Evolutionary conservation across 2,329 filamentous ascomycete species (phyloP), one percentile per base, ranked within the genome.

Genomic region (Trichoderma asperellum): DNA sequence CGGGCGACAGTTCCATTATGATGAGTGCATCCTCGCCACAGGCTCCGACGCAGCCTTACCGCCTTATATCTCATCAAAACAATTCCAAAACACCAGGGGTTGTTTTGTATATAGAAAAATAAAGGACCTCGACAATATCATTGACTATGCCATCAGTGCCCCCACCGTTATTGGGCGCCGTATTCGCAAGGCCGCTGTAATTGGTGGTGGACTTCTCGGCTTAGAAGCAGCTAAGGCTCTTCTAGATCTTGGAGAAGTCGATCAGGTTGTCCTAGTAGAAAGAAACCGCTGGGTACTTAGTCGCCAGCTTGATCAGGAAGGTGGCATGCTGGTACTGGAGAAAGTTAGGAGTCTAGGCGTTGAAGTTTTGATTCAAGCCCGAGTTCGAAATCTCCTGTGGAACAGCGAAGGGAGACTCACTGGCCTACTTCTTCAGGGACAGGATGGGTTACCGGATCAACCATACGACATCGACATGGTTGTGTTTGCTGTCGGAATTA

Each of bases 81-180:
- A 43, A 21, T 92, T 92, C 49, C 84, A 94, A 75, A 89, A 95
- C 77, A 92, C 92, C 12, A 88, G 88, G 29, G 94, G 94, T 1
- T 91, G 96, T 3, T 97, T 97, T 75, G 93, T 97, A 8, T 97
- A 97, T 78, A 87, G 94, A 59, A 96, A 91, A 0, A 94, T 97
- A 70, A 88, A 91, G 2, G 94, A 97, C 77, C 81, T 97, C 43
- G 85, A 94, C 76, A 87, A 85, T 55, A 85, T 97, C 4, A 96
- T 97, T 68, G 82, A 85, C 1, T 97, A 91, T 76, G 88, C 92
- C 0, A 84, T 87, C 0, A 82, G 83, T 12, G 87, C 88, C 66
- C 91, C 89, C 73, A 92, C 88, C 5, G 88, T 89, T 2, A 86
- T 87, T 2, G 93, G 92, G 0, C 61, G 18, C 40, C 61, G 61